Evolutionary conservation across 805 yeast genomes (phyloP).

Genomic region (Nakazawaea populi): DNA sequence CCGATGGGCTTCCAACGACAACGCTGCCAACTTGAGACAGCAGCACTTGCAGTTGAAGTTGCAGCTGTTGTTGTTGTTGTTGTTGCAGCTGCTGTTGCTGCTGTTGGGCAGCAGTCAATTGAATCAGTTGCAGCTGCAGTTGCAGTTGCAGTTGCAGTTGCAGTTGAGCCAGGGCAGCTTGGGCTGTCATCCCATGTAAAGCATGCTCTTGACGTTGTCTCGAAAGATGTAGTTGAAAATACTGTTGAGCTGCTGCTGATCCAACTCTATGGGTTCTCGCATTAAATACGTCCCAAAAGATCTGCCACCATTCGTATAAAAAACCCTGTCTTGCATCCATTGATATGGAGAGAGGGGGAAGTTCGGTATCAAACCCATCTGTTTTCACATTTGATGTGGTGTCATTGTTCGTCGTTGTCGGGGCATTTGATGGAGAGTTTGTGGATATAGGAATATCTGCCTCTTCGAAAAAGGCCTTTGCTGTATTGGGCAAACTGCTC

Average conservation of each 20-base stretch:
- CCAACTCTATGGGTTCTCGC: conserved; percentile 69
- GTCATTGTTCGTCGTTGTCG: neutral
- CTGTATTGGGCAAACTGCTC: conserved; percentile 66
- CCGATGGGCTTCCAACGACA: conserved; percentile 9
- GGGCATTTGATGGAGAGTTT: conserved; percentile 17
- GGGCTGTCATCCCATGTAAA: conserved; percentile 28
- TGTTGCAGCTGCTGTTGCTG: conserved; percentile 14
- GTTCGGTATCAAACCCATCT: conserved; percentile 21
- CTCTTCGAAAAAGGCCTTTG: conserved; percentile 67
- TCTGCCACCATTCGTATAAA: conserved; percentile 92
- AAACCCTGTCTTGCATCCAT: conserved; percentile 87
- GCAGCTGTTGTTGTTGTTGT: conserved; percentile 8
- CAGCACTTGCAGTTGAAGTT: conserved; percentile 12
- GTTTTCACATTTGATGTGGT: conserved; percentile 1
- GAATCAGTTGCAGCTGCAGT: conserved; percentile 19
- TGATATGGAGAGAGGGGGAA: conserved; percentile 46
- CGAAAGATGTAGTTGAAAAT: conserved; percentile 56
- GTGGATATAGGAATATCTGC: conserved; percentile 54
- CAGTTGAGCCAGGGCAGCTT: conserved; percentile 18
- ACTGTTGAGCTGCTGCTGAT: conserved; percentile 60
- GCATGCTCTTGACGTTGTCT: conserved; percentile 57
- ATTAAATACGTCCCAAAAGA: conserved; percentile 90
- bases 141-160: conserved; percentile 23
- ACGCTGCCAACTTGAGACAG: conserved; percentile 11
- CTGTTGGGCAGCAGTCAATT: conserved; percentile 13